phyloP scores from a whole-genome alignment of 257 asterid species.

The Capsicum baccatum region DNA sequence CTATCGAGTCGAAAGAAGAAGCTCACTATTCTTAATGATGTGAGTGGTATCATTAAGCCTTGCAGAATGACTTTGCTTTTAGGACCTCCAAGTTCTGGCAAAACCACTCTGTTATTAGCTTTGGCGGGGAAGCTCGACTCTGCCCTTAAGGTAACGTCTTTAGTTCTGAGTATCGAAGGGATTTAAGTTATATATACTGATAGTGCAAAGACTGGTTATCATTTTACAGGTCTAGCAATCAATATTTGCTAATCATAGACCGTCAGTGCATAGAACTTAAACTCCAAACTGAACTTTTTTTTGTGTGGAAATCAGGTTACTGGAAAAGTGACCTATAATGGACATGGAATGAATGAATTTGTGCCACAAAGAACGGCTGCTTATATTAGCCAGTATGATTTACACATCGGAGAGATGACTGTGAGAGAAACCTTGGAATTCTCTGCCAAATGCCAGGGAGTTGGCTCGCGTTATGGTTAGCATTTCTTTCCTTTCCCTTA shows the following conservation, averaged over 20 bases:
- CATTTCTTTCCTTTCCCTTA: not conserved
- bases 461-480: conserved; percentile 73
- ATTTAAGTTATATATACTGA: not conserved
- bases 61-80: conserved; percentile 43
- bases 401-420: conserved; percentile 74
- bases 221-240: not conserved
- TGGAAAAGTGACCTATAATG: conserved; percentile 67
- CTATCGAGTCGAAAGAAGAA: conserved; percentile 57
- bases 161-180: not conserved
- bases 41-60: conserved; percentile 71
- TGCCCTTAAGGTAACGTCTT: conserved; percentile 45
- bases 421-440: conserved; percentile 74
- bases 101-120: conserved; percentile 53
- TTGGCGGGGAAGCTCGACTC: conserved; percentile 71
- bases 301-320: conserved; percentile 38
- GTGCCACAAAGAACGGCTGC: conserved; percentile 69
- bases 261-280: not conserved
- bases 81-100: conserved; percentile 25
- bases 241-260: not conserved
- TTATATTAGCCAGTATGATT: conserved; percentile 67
- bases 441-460: conserved; percentile 77
- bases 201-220: not conserved
- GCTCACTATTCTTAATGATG: conserved; percentile 59
- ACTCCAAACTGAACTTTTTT: not conserved
- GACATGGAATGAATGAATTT: conserved; percentile 64